Base-by-base conservation (phyloP, 2,329 filamentous ascomycete species). In the Xylariaceae sp. region DNA sequence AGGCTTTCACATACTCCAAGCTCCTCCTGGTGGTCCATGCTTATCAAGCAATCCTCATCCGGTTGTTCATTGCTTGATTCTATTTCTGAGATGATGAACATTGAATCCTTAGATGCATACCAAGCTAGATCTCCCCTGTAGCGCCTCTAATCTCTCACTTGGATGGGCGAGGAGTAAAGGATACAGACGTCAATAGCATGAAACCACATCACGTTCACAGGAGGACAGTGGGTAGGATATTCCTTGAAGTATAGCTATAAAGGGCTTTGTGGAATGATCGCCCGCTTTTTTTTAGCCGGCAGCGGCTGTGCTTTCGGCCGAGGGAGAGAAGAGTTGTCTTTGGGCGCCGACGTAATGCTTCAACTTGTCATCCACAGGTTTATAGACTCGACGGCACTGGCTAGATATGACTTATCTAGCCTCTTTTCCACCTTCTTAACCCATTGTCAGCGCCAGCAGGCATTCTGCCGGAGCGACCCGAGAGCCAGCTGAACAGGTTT, bases 161-260 rank as follows among this genome's bases (percentile, higher is more conserved):
- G n/a, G 36, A 43, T 19, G 19, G 3, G 40, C 12, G 39, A 33
- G 14, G 28, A 26, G 31, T 21, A 37, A 8, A 21, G 41, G n/a
- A 31, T 14, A 53, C 56, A 21, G 29, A 76, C 88, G 79, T 98
- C 94, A 48, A 96, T 89, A 19, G 94, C 94, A 77, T 97, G 93
- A 68, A 92, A 97, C 94, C 94, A 98, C 71, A 90, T 86, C 14
- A 93, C 88, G 63, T 86, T 87, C 37, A 96, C 75, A 24, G 85
- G 83, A 14, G 94, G 94, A 67, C 93, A 97, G 71, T 96, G 93
- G 31, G 79, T 73, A 0, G 94, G 94, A 69, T 98, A 98, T 47
- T 84, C 87, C 67, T 83, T 87, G 56, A 77, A 70, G 67, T 87
- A 60, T 83, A 77, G 21, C 85, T 85, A 66, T 87, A 85, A 37